Percentiles rank a stretch among this genome's conserved stretches.
These are phyloP conservation scores for Lithohypha guttulata DNA, from an alignment of 2,329 filamentous ascomycete species.

Conservation along the genomic window DNA sequence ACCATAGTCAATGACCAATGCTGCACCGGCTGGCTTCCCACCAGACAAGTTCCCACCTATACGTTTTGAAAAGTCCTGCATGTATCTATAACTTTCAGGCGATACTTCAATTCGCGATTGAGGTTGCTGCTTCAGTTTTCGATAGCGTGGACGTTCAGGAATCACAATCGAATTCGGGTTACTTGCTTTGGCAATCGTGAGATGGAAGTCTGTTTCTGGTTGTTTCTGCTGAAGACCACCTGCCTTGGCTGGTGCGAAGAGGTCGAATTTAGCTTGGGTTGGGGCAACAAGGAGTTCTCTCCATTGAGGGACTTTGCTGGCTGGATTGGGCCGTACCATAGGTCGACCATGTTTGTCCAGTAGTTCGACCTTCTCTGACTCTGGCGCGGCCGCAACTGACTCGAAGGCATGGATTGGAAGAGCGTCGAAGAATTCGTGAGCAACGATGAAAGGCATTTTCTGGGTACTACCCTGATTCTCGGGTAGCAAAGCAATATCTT, in stretches of 20 bases:
- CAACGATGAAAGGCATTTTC: constrained; percentile 82
- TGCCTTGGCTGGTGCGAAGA: constrained; percentile 34
- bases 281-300: constrained; percentile 70
- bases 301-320: constrained; percentile 53
- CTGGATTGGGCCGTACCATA: constrained; percentile 29
- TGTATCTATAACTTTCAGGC: constrained; percentile 73
- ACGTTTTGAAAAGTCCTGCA: constrained; percentile 67
- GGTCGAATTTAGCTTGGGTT: constrained; percentile 48
- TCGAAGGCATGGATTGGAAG: constrained; percentile 94
- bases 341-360: constrained; percentile 36
- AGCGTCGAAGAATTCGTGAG: constrained; percentile 97
- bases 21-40: constrained; percentile 64
- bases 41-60: constrained; percentile 59
- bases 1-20: constrained; percentile 93
- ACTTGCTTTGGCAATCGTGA: constrained; percentile 61
- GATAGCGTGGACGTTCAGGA: constrained; percentile 69
- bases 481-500: constrained; percentile 76
- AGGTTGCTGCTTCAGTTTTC: constrained; percentile 54
- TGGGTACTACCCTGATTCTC: constrained; percentile 49
- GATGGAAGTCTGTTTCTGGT: constrained; percentile 69
- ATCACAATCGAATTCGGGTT: constrained; percentile 80
- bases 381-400: constrained; percentile 47
- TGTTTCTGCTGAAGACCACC: constrained; percentile 26
- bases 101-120: constrained; percentile 78
- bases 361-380: constrained; percentile 36